phyloP scores from a whole-genome alignment of 108 stramenopile species.

The Fistulifera solaris region DNA sequence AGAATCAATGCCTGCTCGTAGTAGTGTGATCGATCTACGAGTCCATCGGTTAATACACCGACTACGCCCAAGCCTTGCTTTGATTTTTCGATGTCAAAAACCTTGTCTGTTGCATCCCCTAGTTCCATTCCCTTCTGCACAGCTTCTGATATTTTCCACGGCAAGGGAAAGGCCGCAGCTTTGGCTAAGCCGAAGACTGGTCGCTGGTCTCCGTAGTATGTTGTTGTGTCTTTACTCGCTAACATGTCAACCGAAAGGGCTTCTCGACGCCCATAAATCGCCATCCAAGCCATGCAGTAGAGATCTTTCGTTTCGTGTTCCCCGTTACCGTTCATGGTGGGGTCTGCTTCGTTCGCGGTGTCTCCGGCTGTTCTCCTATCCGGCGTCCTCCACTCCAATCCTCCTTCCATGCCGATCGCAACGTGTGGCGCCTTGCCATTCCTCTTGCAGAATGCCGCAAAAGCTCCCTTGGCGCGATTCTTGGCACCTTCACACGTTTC shows the following conservation, averaged over 20 bases:
- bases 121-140: constrained; percentile 74
- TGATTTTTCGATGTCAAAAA: constrained; percentile 57
- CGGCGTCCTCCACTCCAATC: constrained; percentile 45
- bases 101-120: constrained; percentile 82
- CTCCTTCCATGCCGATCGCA: constrained; percentile 89
- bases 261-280: constrained; percentile 50
- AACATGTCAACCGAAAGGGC: constrained; percentile 16
- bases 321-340: not conserved
- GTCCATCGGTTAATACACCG: constrained; percentile 68
- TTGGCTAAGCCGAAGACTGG: constrained; percentile 43
- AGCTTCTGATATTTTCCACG: constrained; percentile 44
- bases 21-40: constrained; percentile 74
- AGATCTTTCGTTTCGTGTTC: constrained; percentile 16
- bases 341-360: not conserved
- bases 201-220: constrained; percentile 5
- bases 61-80: constrained; percentile 81
- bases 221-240: constrained; percentile 1
- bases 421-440: constrained; percentile 38
- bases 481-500: constrained; percentile 77
- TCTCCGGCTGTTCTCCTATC: not conserved
- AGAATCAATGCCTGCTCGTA: constrained; percentile 83
- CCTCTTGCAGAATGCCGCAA: constrained; percentile 23
- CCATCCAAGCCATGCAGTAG: constrained; percentile 93
- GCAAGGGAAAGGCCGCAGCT: constrained; percentile 78
- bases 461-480: constrained; percentile 69